Evolutionary conservation across 305 asterid genomes (phyloP).

Genomic region (Fraxinus nigra): DNA sequence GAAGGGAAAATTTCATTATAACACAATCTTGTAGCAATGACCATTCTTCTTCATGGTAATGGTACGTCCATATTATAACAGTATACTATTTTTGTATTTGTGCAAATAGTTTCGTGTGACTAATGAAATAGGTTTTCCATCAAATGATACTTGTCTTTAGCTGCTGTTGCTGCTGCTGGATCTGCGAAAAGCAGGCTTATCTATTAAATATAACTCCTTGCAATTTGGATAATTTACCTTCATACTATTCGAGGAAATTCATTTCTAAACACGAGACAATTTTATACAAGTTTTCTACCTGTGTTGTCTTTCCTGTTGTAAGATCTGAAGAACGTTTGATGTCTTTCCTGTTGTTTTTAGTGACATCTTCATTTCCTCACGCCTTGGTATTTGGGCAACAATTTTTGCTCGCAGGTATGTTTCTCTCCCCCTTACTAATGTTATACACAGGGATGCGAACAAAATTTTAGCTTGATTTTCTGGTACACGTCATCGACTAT

Average conservation of each 20-base stretch:
- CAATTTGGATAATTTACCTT: slow-evolving; percentile 17
- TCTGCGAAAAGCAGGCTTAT: slow-evolving; percentile 46
- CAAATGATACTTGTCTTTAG: slow-evolving; percentile 52
- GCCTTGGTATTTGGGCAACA: not conserved
- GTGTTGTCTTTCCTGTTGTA: slow-evolving; percentile 13
- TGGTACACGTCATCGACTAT: not conserved
- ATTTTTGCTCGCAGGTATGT: slow-evolving; percentile 2
- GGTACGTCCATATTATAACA: slow-evolving; percentile 55
- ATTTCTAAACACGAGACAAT: slow-evolving; percentile 18
- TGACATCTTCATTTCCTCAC: slow-evolving; percentile 9
- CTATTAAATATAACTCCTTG: slow-evolving; percentile 29
- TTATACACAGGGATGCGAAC: not conserved
- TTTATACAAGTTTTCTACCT: not conserved
- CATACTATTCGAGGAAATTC: slow-evolving; percentile 13
- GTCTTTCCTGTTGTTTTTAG: not conserved
- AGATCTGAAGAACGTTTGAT: slow-evolving; percentile 20
- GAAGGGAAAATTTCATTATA: slow-evolving; percentile 65
- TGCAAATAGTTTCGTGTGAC: slow-evolving; percentile 31
- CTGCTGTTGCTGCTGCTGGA: slow-evolving; percentile 48
- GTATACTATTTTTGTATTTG: slow-evolving; percentile 26
- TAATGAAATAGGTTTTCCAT: slow-evolving; percentile 41
- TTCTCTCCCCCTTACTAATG: not conserved
- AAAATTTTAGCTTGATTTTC: not conserved
- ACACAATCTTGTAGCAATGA: slow-evolving; percentile 57
- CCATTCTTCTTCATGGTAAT: slow-evolving; percentile 47